Conservation (phyloP, 176 grass and related monocot genomes). For the Musa itinerans region DNA sequence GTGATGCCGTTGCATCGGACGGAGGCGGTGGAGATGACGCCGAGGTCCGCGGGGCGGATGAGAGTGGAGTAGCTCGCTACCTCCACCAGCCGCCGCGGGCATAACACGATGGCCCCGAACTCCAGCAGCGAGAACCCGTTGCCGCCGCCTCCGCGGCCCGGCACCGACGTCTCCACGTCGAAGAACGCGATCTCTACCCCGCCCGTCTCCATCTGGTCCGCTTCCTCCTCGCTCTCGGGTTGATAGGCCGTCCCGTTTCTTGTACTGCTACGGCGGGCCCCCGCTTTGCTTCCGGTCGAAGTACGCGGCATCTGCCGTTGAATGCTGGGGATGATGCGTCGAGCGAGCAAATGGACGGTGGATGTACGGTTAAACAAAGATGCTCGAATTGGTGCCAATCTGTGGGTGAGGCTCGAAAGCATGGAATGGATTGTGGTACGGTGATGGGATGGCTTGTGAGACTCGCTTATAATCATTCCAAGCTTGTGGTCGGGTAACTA, state of each 20-base stretch:
- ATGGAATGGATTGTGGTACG: neutral
- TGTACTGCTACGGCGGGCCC: too few species aligned
- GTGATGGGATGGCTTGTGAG: too few species aligned
- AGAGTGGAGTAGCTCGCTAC: constrained; percentile 77
- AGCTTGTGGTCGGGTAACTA: too few species aligned
- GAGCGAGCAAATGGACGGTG: neutral
- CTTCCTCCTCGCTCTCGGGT: neutral
- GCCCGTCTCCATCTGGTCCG: neutral
- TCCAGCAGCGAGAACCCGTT: constrained; percentile 61
- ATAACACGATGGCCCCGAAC: constrained; percentile 89
- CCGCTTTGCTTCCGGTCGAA: neutral
- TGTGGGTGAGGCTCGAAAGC: neutral
- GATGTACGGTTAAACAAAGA: neutral
- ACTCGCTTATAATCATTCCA: too few species aligned
- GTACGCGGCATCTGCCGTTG: neutral
- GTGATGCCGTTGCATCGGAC: constrained; percentile 93
- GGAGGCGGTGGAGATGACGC: constrained; percentile 47
- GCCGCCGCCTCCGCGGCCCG: constrained; percentile 30
- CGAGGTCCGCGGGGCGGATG: constrained; percentile 55
- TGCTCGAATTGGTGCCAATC: neutral
- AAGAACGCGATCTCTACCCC: constrained; percentile 91
- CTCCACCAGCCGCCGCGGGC: constrained; percentile 66
- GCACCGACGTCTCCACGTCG: constrained; percentile 82
- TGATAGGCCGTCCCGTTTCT: neutral
- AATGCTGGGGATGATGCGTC: neutral